Conservation (phyloP, 305 asterid species). For the Euphrasia arctica region DNA sequence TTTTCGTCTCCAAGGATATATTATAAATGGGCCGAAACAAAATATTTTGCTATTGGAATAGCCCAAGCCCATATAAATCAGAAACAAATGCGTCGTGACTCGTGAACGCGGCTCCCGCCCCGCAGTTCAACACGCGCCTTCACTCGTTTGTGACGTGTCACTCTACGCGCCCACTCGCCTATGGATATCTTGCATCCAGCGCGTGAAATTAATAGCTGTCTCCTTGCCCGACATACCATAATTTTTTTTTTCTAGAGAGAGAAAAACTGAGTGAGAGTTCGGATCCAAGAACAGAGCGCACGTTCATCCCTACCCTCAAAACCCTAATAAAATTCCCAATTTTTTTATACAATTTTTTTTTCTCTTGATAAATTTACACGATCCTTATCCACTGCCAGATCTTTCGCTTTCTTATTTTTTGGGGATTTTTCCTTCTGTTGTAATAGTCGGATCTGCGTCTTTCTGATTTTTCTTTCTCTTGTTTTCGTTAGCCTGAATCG, state of each 20-base stretch:
- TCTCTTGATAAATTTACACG: constrained; percentile 4
- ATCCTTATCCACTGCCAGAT: constrained; percentile 6
- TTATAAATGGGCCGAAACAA: too few relatives aligned
- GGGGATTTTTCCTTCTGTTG: not conserved
- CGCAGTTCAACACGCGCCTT: too few relatives aligned
- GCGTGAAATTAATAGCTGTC: constrained; percentile 29
- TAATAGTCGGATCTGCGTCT: constrained; percentile 26
- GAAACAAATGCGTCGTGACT: not conserved
- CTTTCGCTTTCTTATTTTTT: constrained; percentile 5
- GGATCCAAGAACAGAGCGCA: constrained; percentile 28
- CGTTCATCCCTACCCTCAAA: constrained; percentile 10
- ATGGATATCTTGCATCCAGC: constrained; percentile 25
- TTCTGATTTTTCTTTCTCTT: not conserved
- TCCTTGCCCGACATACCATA: constrained; percentile 1
- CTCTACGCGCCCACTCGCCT: constrained; percentile 20
- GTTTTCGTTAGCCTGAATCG: not conserved
- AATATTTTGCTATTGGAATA: too few relatives aligned
- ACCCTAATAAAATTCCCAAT: constrained; percentile 32
- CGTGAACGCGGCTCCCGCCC: too few relatives aligned
- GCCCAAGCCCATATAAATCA: constrained; percentile 1
- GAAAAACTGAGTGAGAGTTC: constrained; percentile 20
- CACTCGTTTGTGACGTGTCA: constrained; percentile 27
- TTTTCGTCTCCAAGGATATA: too few relatives aligned
- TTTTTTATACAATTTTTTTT: not conserved
- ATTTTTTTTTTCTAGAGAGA: constrained; percentile 28